Evolutionary conservation across 2,329 filamentous ascomycete genomes (phyloP), one percentile per base, ranked within the genome.

Genomic region (Chaetoscypha palmicola): DNA sequence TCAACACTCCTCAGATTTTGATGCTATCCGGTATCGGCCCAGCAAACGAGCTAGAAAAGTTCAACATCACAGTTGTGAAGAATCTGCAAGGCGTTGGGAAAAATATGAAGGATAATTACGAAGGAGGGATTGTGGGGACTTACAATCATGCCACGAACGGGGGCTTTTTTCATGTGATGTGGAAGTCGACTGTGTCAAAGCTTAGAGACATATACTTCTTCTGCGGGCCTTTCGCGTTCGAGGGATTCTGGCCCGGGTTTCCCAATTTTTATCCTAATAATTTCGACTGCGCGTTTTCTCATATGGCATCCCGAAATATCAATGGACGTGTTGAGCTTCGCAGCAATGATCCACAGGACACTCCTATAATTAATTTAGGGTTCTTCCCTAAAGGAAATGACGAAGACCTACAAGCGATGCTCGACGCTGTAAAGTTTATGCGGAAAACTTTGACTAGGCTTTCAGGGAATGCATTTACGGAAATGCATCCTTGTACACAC

Each of bases 351-450:
- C 81, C 82, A 0, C 73, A 75, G 1, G 80, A 85, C 44, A 65
- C 70, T 5, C 83, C 83, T 0, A 62, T 73, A 4, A 82, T 86
- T 51, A 65, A 67, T 35, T 83, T 79, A 65, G 75, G 78, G 60
- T 79, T 73, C 61, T 81, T 75, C 62, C 38, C 41, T n/a, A 39
- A 45, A 20, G 43, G 45, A 4, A 34, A 26, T 4, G 26, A 46
- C 10, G 17, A 32, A 14, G 51, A 54, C 70, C 7, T 66, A 73
- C 50, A 63, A 3, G 61, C 64, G 31, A 49, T 66, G 12, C 57
- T 65, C 16, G 68, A 68, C 14, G 58, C 69, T 2, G 44, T 51
- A 14, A 63, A 67, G 3, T 48, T 30, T 20, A 41, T 41, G 8
- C 34, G 48, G 5, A 36, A 41, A 23, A 34, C 43, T 10, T 37